A percentile compares a stretch with the other conserved stretches of the same genome.
Conservation (phyloP, 169 alveolate genomes). For the Cryptosporidium bovis region DNA sequence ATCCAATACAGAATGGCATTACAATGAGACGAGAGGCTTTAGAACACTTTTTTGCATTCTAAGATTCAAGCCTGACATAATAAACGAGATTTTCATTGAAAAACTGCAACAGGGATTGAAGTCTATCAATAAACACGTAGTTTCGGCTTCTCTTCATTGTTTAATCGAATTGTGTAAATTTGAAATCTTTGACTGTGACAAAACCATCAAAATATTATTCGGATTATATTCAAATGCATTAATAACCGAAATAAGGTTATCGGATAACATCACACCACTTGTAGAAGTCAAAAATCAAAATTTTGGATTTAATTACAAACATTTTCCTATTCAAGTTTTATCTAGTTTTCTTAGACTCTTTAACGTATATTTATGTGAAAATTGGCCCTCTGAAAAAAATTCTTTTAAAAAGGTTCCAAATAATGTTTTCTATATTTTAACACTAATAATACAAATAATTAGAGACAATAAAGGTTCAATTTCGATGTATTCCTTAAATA, state of each 20-base stretch:
- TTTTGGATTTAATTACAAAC: conserved; percentile 4
- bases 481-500: conserved; percentile 35
- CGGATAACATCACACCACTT: conserved; percentile 16
- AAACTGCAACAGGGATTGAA: conserved; percentile 54
- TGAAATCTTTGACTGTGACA: conserved; percentile 50
- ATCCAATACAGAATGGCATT: not conserved
- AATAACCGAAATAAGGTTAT: conserved; percentile 2
- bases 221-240: conserved; percentile 37
- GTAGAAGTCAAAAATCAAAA: conserved; percentile 1
- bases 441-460: conserved; percentile 3
- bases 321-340: conserved; percentile 4
- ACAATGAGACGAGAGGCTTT: not conserved
- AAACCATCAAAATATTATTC: conserved; percentile 33
- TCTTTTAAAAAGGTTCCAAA: conserved; percentile 42
- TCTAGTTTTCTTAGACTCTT: conserved; percentile 55
- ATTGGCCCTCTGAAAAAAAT: conserved; percentile 42
- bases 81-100: conserved; percentile 38
- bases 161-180: conserved; percentile 55
- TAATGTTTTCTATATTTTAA: conserved; percentile 39
- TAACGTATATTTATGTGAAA: conserved; percentile 30
- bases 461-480: conserved; percentile 11
- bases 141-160: conserved; percentile 65
- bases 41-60: conserved; percentile 26
- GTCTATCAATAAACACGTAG: conserved; percentile 19
- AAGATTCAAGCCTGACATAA: conserved; percentile 60